Base-by-base conservation (phyloP, 2,329 filamentous ascomycete genomes). In the Mycocentrospora acerina region DNA sequence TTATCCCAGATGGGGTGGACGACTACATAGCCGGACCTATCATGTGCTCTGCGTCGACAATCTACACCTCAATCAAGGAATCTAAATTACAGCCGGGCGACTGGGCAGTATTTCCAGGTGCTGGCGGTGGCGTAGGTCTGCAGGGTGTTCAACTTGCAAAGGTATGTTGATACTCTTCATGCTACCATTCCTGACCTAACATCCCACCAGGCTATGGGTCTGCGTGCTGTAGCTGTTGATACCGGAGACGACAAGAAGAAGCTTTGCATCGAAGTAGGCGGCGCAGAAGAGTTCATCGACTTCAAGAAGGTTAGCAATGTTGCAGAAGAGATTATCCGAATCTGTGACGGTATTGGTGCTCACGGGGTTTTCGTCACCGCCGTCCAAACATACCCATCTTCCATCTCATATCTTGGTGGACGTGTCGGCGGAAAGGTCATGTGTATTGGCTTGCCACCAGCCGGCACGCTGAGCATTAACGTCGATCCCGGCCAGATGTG, bases 21-120 rank as follows among this genome's bases (percentile, higher is more conserved):
- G 78, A 80, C 43, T 72, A 76, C 44, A 60, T 78, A n/a, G 79
- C 79, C 4, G 80, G 73, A 0, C 80, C 79, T 0, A 74, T 82
- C 41, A 81, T 82, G 77, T 83, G 80, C 62, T 60, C 79, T 2
- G 80, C 76, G 0, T 74, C 72, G 6, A 82, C 80, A 1, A 77
- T 81, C 44, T 79, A 82, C 57, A 72, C 76, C 3, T 76, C 78
- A 2, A 64, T 83, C 33, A 69, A 74, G 10, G 74, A 78, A 27
- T 75, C 74, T 0, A 69, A 66, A 2, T 62, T 80, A 4, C 66
- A 66, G 40, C 64, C 77, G 0, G 75, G 77, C 8, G 66, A 80
- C 33, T 81, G 75, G 74, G 74, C 76, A 1, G 72, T 75, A 12
- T 78, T 80, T 46, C 74, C 75, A 4, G 76, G 76, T 12, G 76